Evolutionary conservation across 2,329 filamentous ascomycete species (phyloP).

Genomic region (Xylariomycetidae sp.): DNA sequence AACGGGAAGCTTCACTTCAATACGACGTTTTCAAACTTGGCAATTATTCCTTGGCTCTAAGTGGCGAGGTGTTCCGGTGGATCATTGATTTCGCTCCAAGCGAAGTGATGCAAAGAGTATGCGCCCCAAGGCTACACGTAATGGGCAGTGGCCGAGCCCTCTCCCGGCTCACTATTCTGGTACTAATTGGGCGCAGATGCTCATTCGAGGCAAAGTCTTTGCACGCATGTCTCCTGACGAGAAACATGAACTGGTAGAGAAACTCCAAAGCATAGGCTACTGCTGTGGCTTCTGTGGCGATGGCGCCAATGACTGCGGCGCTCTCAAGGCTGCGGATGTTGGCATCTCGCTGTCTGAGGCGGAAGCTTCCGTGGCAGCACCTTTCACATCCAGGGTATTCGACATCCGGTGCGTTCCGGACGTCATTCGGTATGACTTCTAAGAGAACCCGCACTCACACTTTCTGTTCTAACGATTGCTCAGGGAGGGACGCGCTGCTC

Average conservation of each 20-base stretch:
- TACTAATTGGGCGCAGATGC: slow-evolving; percentile 58
- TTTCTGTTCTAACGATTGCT: slow-evolving; percentile 11
- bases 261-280: slow-evolving; percentile 93
- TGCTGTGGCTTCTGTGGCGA: slow-evolving; percentile 95
- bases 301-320: slow-evolving; percentile 95
- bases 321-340: slow-evolving; percentile 93
- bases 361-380: slow-evolving; percentile 95
- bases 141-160: neutral
- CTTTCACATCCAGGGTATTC: slow-evolving; percentile 92
- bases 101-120: slow-evolving; percentile 67
- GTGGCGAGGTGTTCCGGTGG: slow-evolving; percentile 94
- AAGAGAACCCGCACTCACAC: too few species aligned
- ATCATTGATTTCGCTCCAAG: slow-evolving; percentile 84
- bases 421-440: slow-evolving; percentile 74
- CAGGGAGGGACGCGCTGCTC: slow-evolving; percentile 84
- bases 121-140: slow-evolving; percentile 17
- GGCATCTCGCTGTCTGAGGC: slow-evolving; percentile 96
- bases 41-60: slow-evolving; percentile 86
- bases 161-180: neutral
- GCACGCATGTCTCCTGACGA: slow-evolving; percentile 98
- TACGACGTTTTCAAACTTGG: slow-evolving; percentile 76
- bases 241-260: slow-evolving; percentile 96
- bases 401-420: slow-evolving; percentile 94
- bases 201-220: slow-evolving; percentile 87
- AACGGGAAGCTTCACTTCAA: slow-evolving; percentile 76